Evolutionary conservation across 805 yeast genomes (phyloP), one percentile per base, ranked within the genome.

Genomic region (Saccharomycopsis javanensis): DNA sequence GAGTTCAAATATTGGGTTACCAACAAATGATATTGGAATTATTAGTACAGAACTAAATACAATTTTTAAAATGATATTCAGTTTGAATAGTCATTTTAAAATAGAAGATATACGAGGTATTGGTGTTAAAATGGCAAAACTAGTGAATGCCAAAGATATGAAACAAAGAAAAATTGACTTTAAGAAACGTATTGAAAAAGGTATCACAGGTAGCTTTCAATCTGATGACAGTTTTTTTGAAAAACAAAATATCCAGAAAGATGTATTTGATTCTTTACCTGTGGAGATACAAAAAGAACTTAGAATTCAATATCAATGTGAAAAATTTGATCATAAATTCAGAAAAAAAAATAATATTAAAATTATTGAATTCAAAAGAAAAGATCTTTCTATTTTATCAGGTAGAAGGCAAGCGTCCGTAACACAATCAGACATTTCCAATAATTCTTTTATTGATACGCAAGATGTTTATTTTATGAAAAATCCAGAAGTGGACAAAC

Each of bases 61-160:
- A 11, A 67, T 87, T 16, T 79, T 79, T 62, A 70, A 88, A 55
- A 71, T 76, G 57, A 59, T 87, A 37, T 18, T 55, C n/a, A 46
- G 27, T 16, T n/a, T 34, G 48, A 34, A n/a, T 20, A 37, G 46
- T 18, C 76, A 77, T 33, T 76, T 86, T 52, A 83, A 85, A 0
- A 84, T 87, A 0, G 65, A 67, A 13, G 96, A 88, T 37, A 68
- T 91, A 8, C 71, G 97, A 53, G 97, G 97, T 0, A 70, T 92
- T 3, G 85, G 95, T 0, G 73, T 92, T 1, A 86, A 83, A 28
- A 75, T 89, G 70, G 75, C 78, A 6, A 81, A 80, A 62, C 72
- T 91, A 35, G 72, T 72, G n/a, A 75, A 73, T 55, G 71, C 70
- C 5, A 37, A 50, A 30, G 58, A 13, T 4, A 27, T 38, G 10